Evolutionary conservation across 2,329 filamentous ascomycete species (phyloP), one percentile per base, ranked within the genome.

Genomic region (Cordyceps pruinosa): DNA sequence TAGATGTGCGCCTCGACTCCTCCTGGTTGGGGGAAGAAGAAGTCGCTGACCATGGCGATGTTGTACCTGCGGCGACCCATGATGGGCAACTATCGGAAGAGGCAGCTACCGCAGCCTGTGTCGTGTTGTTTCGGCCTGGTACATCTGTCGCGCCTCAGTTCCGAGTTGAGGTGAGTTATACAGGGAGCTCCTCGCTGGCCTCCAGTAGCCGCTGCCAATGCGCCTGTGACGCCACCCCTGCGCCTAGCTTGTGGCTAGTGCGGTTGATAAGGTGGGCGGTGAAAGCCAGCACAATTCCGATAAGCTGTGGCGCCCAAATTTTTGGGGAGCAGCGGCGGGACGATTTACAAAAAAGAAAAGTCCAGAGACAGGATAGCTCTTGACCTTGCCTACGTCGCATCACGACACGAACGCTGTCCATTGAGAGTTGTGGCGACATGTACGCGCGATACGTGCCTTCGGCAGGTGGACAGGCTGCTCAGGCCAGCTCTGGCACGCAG

Each of bases 1-100:
- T 99, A 99, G 66, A 99, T 97, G 74, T 99, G 94, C 72, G 90
- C 96, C 76, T 99, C 94, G 63, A 99, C 85, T 66, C 94, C 94
- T 69, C 94, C 92, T 53, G 94, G 93, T 68, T 97, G 93, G 15
- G 94, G 94, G 70, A 95, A 99, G 85, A 99, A 99, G 81, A 96
- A 97, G 79, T 99, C 94, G 82, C 93, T 92, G 72, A 97, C 89
- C 94, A 99, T 99, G 61, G 84, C 84, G 74, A 87, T 87, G 68
- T 84, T 86, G 72, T 86, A 87, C 32, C 80, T 82, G 62, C 77
- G 77, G 64, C 76, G 79, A 64, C 77, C 72, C 73, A 80, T 82
- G 56, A 6, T 64, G 73, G 71, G 66, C 61, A 64, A 61, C 56
- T 57, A 26, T 42, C 54, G 49, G 28, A 35, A 59, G 32, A 45